A percentile compares a stretch with the other conserved stretches of the same genome.
These are phyloP conservation scores for Calamus simplicifolius DNA, from an alignment of 176 grass and related monocot genomes.

Conservation along the genomic window DNA sequence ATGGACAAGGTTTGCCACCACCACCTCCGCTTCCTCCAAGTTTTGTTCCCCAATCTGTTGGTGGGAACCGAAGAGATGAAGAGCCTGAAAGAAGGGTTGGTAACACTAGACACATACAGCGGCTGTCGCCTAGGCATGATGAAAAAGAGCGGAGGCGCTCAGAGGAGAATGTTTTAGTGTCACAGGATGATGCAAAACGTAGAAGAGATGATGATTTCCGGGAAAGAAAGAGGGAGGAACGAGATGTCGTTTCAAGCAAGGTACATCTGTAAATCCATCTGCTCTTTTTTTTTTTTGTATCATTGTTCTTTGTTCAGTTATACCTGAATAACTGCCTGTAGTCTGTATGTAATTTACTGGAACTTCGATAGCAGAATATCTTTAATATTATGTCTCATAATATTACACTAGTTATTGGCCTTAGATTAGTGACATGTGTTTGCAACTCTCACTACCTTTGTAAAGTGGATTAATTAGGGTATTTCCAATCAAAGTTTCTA, in stretches of 20 bases:
- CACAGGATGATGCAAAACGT: slow-evolving; percentile 69
- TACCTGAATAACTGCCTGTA: too few species aligned
- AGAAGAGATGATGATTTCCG: slow-evolving; percentile 81
- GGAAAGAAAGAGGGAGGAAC: slow-evolving; percentile 84
- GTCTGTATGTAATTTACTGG: too few species aligned
- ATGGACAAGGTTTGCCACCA: slow-evolving; percentile 84
- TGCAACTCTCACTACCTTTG: too few species aligned
- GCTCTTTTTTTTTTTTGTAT: background rate
- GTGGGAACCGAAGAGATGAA: slow-evolving; percentile 55
- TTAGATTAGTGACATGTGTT: too few species aligned
- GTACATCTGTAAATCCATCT: slow-evolving; percentile 23
- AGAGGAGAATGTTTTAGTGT: slow-evolving; percentile 43
- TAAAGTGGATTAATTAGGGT: too few species aligned
- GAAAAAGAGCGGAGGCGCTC: slow-evolving; percentile 75
- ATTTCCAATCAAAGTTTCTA: too few species aligned
- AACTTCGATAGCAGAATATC: too few species aligned
- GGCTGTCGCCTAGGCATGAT: slow-evolving; percentile 61
- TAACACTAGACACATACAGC: slow-evolving; percentile 45
- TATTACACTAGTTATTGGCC: too few species aligned
- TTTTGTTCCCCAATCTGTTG: slow-evolving; percentile 90
- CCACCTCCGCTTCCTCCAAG: slow-evolving; percentile 87
- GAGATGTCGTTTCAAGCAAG: slow-evolving; percentile 66
- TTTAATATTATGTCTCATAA: too few species aligned
- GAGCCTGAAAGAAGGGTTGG: slow-evolving; percentile 45
- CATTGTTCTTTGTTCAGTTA: background rate